phyloP scores from a whole-genome alignment of 352 stramenopile species.

The Phytophthora tubulina region DNA sequence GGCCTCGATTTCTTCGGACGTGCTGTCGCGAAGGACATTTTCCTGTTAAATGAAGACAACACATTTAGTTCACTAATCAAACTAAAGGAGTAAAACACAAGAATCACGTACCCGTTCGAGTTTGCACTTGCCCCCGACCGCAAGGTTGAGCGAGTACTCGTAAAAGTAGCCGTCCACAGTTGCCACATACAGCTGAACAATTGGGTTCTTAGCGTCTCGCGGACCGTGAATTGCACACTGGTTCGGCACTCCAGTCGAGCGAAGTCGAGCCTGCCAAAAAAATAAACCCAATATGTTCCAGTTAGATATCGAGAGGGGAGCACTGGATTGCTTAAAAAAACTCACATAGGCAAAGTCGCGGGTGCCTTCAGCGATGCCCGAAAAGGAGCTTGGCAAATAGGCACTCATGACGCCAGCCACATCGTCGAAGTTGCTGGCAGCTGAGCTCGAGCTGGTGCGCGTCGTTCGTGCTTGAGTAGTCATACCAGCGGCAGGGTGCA shows the following conservation, averaged over 20 bases:
- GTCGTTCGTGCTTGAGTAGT: slow-evolving; percentile 28
- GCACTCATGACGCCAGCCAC: slow-evolving; percentile 74
- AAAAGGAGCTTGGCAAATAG: slow-evolving; percentile 80
- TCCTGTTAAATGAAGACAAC: slow-evolving; percentile 52
- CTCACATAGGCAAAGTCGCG: slow-evolving; percentile 88
- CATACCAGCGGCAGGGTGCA: slow-evolving; percentile 10
- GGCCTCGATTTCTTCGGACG: slow-evolving; percentile 86
- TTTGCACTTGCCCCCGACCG: slow-evolving; percentile 80
- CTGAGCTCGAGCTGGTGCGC: slow-evolving; percentile 52
- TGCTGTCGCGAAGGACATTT: slow-evolving; percentile 85
- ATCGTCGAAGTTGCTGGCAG: slow-evolving; percentile 69
- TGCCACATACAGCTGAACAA: slow-evolving; percentile 82
- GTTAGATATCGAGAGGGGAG: background rate
- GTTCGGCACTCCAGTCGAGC: slow-evolving; percentile 75
- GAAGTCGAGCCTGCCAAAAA: slow-evolving; percentile 66
- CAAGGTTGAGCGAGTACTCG: slow-evolving; percentile 86
- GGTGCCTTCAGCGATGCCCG: slow-evolving; percentile 87
- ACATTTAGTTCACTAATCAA: slow-evolving; percentile 10
- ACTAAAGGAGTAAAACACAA: background rate
- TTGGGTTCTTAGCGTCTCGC: slow-evolving; percentile 53
- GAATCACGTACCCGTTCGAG: slow-evolving; percentile 60
- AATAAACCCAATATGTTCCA: slow-evolving; percentile 7
- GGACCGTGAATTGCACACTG: slow-evolving; percentile 85
- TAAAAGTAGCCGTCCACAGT: slow-evolving; percentile 89
- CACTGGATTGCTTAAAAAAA: background rate